Evolutionary conservation across 2,329 filamentous ascomycete species (phyloP), one percentile per base, ranked within the genome.

Genomic region (Colletotrichum cereale): DNA sequence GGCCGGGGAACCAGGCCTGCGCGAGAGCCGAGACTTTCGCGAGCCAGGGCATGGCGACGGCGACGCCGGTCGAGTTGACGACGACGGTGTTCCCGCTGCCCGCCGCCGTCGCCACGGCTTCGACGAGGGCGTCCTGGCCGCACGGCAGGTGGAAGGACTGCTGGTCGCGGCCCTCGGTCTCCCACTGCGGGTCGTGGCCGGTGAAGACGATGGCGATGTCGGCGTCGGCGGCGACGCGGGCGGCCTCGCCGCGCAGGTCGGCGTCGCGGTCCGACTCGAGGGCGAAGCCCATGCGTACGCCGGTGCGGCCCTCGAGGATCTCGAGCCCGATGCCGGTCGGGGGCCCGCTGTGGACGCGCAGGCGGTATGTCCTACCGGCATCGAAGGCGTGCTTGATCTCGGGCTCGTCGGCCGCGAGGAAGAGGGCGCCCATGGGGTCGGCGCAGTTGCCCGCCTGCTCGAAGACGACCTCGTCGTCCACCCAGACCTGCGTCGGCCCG

Each of bases 1-100:
- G 90, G 6, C 91, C 91, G 67, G 90, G 88, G 76, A 91, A 93
- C 90, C 90, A 92, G n/a, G 88, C 86, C 77, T 87, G 90, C 5
- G 92, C 75, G 48, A 92, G 86, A 34, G 87, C 89, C n/a, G 88
- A 88, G 24, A 91, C 84, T 44, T 84, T 76, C 48, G 82, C 77
- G 3, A 85, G 78, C 88, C 88, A 90, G 2, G 88, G 88, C 87
- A 90, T 86, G 0, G 85, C 84, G n/a, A 89, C 81, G 2, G 90
- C 89, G 0, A 90, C 90, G 64, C 90, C 90, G 0, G 89, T 91
- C 50, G 91, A 90, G 75, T 91, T 87, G 21, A 91, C 82, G 0
- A 92, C 90, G 31, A 92, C 84, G 1, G 90, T 92, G 70, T 89
- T 91, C 72, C 82, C 83, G 79, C 89, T 92, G 26, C 83, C 82